Percentiles rank a stretch among this genome's conserved stretches.
Conservation (phyloP, 306 rosid species). For the Alnus glutinosa region DNA sequence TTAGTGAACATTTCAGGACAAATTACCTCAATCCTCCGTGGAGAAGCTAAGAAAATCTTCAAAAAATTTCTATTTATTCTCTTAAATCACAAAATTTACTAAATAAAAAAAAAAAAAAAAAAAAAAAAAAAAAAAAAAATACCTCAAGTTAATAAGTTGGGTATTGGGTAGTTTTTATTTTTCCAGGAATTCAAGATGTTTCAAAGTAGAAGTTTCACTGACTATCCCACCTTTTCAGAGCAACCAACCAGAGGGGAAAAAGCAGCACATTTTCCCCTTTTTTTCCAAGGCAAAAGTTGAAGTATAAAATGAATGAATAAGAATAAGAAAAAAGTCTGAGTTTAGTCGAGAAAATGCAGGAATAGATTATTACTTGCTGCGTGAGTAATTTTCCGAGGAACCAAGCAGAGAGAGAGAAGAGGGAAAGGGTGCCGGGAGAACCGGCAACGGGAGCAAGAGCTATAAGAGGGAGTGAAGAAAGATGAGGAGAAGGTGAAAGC, state of each 20-base stretch:
- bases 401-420: background rate
- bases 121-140: background rate
- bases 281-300: background rate
- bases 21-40: background rate
- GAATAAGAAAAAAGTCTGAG: background rate
- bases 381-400: conserved; percentile 9
- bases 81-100: background rate
- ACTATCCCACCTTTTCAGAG: background rate
- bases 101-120: background rate
- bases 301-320: background rate
- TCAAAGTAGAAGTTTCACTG: background rate
- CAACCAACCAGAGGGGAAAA: background rate
- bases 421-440: conserved; percentile 22
- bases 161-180: background rate
- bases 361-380: background rate
- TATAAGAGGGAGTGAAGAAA: conserved; percentile 85
- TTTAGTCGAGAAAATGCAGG: background rate
- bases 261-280: background rate
- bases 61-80: background rate
- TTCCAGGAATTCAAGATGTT: conserved; percentile 3
- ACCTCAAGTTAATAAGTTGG: background rate
- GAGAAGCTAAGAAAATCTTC: background rate
- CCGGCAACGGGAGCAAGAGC: conserved; percentile 24
- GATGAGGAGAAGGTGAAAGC: conserved; percentile 83
- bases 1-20: no score